Percentiles rank a stretch among this genome's conserved stretches.
These are phyloP conservation scores for Dillenia turbinata DNA, from an alignment of 164 flowering plant genomes.

Conservation along the genomic window DNA sequence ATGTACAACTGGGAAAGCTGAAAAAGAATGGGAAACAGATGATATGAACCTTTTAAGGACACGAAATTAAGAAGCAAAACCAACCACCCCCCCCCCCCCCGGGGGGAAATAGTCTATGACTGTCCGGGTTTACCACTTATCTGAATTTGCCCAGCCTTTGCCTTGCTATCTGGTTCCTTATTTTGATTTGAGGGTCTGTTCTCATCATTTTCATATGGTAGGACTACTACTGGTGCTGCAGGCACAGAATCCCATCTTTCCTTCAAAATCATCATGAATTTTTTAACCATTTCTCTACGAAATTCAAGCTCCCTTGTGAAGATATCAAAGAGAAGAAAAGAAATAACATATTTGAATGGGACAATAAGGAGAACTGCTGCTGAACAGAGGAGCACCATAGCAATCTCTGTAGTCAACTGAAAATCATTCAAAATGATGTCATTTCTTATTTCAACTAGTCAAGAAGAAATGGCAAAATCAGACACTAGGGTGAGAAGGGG, in stretches of 20 bases:
- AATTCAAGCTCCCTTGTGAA: constrained; percentile 85
- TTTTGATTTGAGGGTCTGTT: constrained; percentile 16
- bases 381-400: constrained; percentile 52
- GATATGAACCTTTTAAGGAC: neutral
- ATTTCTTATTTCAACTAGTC: neutral
- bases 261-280: constrained; percentile 57
- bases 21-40: neutral
- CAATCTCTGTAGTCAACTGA: constrained; percentile 87
- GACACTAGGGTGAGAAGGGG: neutral
- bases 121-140: constrained; percentile 14
- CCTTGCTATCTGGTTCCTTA: constrained; percentile 18
- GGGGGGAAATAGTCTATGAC: neutral
- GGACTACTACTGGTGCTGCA: constrained; percentile 78
- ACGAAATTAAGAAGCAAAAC: neutral
- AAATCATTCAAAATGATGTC: constrained; percentile 4
- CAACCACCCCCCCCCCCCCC: no score
- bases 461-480: neutral
- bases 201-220: constrained; percentile 59
- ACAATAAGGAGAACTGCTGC: constrained; percentile 58
- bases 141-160: constrained; percentile 21
- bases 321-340: constrained; percentile 60
- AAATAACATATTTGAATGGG: constrained; percentile 71
- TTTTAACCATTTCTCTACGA: constrained; percentile 64
- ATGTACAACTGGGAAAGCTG: no score
- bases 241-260: constrained; percentile 87